Evolutionary conservation across 257 asterid species (phyloP), one percentile per base, ranked within the genome.

Genomic region (Capsicum pubescens): DNA sequence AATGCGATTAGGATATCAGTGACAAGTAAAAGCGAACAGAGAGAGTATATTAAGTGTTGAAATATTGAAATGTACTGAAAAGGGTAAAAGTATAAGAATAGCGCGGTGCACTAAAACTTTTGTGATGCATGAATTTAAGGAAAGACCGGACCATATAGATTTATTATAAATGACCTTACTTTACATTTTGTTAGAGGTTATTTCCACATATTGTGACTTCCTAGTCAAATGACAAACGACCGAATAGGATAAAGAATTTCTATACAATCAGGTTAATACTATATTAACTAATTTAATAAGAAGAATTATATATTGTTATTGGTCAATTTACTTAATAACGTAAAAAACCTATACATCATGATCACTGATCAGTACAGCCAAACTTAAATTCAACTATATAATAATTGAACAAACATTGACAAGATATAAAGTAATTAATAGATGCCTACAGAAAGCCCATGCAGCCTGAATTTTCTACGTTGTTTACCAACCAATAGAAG

Each of bases 391-490:
- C 76, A 67, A 67, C 21, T 14, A 35, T 0, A n/a, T 2, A 72
- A n/a, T 9, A 46, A n/a, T 6, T 19, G 1, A 32, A 12, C 1
- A 50, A 52, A 74, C 60, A 3, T 11, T 74, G 81, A 74, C 46
- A 19, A 21, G 21, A 60, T 48, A 74, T 7, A 50, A 50, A 76
- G 14, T 15, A 68, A 39, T 32, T 39, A 39, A 39, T 76, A 52
- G 52, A 76, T 4, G 63, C 63, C 32, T 26, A 26, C 0, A 54
- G 52, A 76, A 76, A 17, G 0, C 44, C 81, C 81, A 76, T 76
- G 81, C 81, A 52, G 19, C 81, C 46, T 12, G 46, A 76, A 76
- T 76, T 76, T 52, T 76, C 81, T 26, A 52, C 21, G 46, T 76
- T 52, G 81, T 76, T 26, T 76, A 76, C 81, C 48, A 4, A 76